Percentiles rank a stretch among this genome's conserved stretches.
phyloP scores from a whole-genome alignment of 208 protist species.

The Acanthamoeba sp. region DNA sequence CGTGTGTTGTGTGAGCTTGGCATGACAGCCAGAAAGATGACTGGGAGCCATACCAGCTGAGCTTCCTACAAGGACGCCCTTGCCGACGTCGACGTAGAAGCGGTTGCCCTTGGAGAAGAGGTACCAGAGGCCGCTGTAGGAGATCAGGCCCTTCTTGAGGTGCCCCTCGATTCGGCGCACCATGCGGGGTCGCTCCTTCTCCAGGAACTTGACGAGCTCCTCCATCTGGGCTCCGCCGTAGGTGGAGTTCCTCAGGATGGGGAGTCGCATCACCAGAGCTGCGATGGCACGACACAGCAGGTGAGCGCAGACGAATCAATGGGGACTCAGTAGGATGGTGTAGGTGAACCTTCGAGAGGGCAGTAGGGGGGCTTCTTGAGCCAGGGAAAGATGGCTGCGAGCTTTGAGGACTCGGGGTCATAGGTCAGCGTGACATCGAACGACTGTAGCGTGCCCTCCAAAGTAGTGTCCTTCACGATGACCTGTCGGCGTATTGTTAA shows the following conservation, averaged over 20 bases:
- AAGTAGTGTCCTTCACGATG: conserved; percentile 44
- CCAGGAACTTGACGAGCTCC: conserved; percentile 57
- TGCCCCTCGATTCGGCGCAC: conserved; percentile 21
- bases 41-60: neutral
- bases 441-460: neutral
- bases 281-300: neutral
- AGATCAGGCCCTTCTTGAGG: conserved; percentile 60
- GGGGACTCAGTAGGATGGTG: neutral
- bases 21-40: neutral
- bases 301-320: neutral
- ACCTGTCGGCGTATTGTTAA: neutral
- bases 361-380: conserved; percentile 71
- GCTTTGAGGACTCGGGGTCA: conserved; percentile 6
- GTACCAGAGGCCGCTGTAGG: conserved; percentile 67
- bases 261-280: conserved; percentile 44
- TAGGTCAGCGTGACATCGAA: conserved; percentile 58
- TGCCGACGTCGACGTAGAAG: conserved; percentile 64
- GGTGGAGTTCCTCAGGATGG: neutral
- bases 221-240: conserved; percentile 44
- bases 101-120: conserved; percentile 72
- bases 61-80: conserved; percentile 26
- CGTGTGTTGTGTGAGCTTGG: neutral
- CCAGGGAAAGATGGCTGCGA: conserved; percentile 40
- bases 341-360: conserved; percentile 21
- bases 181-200: conserved; percentile 3